Conservation (phyloP, 345 rosid species). For the Garcia nutans region DNA sequence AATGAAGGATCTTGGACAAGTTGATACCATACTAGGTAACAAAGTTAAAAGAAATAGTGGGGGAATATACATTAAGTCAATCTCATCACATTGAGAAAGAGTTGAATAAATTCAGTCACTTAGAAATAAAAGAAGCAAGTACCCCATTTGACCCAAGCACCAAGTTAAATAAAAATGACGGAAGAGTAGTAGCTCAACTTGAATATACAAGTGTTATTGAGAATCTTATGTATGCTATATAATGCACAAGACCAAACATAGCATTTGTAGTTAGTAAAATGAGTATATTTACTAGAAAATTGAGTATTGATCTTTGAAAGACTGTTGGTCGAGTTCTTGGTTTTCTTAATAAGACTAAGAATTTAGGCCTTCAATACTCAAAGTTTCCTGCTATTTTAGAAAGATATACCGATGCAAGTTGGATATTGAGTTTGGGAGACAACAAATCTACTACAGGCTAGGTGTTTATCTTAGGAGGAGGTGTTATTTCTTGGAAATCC, state of each 20-base stretch:
- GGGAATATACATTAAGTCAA: too few relatives aligned
- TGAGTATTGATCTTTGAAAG: neutral
- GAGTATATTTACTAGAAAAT: neutral
- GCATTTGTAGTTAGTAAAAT: slow-evolving; percentile 6
- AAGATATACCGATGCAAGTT: slow-evolving; percentile 4
- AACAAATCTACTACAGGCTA: neutral
- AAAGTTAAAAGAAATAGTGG: too few relatives aligned
- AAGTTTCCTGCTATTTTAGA: neutral
- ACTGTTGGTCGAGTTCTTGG: neutral
- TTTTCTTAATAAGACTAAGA: neutral
- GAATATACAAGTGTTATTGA: neutral
- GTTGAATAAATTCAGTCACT: too few relatives aligned
- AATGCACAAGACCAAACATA: slow-evolving; percentile 1
- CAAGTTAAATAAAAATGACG: neutral
- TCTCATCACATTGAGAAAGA: too few relatives aligned
- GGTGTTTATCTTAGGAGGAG: neutral
- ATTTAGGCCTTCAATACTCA: neutral
- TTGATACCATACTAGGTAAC: too few relatives aligned
- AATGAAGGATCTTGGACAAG: too few relatives aligned
- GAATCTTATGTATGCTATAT: slow-evolving; percentile 1
- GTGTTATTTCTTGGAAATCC: neutral
- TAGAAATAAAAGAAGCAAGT: too few relatives aligned
- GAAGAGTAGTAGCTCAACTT: neutral
- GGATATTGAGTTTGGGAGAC: neutral
- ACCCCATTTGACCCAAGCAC: slow-evolving; percentile 5